Evolutionary conservation across 768 basidiomycete species (phyloP), one percentile per base, ranked within the genome.

Genomic region (Epithele typhae): DNA sequence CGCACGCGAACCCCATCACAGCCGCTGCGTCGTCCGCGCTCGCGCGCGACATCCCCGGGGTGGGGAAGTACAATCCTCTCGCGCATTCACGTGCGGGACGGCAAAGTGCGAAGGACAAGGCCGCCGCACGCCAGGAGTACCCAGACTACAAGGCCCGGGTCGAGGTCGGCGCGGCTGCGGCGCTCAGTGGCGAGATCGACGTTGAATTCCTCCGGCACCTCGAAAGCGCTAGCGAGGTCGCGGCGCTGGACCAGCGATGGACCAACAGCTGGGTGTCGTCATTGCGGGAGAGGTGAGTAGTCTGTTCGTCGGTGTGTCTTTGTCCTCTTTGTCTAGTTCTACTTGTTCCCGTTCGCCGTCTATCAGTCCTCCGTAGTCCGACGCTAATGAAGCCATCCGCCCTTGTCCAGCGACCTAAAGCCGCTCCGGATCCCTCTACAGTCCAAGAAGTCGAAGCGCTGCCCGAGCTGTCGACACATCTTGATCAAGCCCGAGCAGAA

Each of bases 401-500:
- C 7, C 14, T 30, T 30, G 27, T 7, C 14, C 27, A 94, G 91
- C 25, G 86, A 93, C 34, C 74, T 94, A 11, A 81, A 80, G 61
- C 96, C 96, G 0, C 73, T 90, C 37, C 87, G 96, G 25, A 90
- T 97, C 56, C 93, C 92, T 0, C 74, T 99, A 0, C 91, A 88
- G 54, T 89, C 92, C 0, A 98, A 97, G 65, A 81, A 87, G 43
- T 92, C 93, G 3, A 98, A 98, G 67, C 90, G 96, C 4, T 99
- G 96, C 69, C 86, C 92, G 12, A 77, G 75, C 2, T 99, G 96
- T 63, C 84, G 89, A 15, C 95, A 98, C 65, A 96, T 98, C 56
- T 79, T 99, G 52, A 96, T 97, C 68, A 96, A 97, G 63, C 96
- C 96, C 3, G 96, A 99, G 64, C 88, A 94, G 60, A 99, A 99